Base-by-base conservation (phyloP, 768 basidiomycete genomes). In the Boletus sensibilis region DNA sequence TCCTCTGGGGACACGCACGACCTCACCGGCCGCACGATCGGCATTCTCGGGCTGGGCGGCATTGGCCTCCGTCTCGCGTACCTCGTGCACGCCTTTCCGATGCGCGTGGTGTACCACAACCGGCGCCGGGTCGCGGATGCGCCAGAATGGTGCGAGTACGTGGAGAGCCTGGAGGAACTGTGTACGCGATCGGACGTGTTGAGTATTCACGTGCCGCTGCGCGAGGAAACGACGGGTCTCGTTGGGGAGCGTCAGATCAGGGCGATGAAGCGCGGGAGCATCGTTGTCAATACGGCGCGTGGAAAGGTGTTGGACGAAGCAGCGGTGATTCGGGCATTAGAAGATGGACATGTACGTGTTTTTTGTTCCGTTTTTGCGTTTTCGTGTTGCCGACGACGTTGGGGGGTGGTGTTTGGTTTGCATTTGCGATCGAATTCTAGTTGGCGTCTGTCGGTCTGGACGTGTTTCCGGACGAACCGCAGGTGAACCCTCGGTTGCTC, bases 301-400 rank as follows among this genome's bases (percentile, higher is more conserved):
- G 95, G 95, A 6, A 92, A 88, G 64, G 84, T 97, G 29, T 81
- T 96, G 25, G 91, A 96, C 60, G 92, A 96, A 72, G 83, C 80
- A 9, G 95, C 92, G 1, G 76, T 96, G 76, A 90, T 96, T 57
- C 79, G 80, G 29, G 93, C 94, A 18, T 70, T 98, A 44, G 85
- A 92, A 67, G 87, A 88, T 61, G 93, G 92, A 9, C 93, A 96
- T 72, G 93, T 94, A 69, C 66, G 91, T 77, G 11, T 23, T 1
- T 9, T 9, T 44, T 13, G 44, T n/a, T n/a, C n/a, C 23, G 13
- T 23, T 37, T 3, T 33, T 1, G 12, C 21, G 8, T 21, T 14
- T 11, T 21, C 9, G 25, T 43, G 16, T 27, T 11, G 14, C 9
- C 1, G 10, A 35, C 38, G 39, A 49, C 5, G 21, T 29, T n/a